Conservation (phyloP, 2,329 filamentous ascomycete genomes). For the Scytalidium sp. region DNA sequence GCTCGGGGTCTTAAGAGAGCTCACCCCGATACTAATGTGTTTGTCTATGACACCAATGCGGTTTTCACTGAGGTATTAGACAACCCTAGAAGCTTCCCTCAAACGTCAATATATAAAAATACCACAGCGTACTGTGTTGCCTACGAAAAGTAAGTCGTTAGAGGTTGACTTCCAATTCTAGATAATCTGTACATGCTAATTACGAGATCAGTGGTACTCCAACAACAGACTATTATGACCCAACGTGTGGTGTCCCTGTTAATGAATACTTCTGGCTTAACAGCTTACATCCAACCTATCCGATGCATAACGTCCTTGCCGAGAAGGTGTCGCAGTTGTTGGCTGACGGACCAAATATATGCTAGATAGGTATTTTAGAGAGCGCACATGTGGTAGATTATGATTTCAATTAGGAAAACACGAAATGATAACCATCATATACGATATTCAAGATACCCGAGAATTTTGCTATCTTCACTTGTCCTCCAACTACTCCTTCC, state of each 20-base stretch:
- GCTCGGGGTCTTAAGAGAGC: conserved; percentile 30
- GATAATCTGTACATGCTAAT: neutral
- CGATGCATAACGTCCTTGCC: conserved; percentile 58
- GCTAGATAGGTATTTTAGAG: conserved; percentile 14
- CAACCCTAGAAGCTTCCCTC: conserved; percentile 43
- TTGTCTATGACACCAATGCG: conserved; percentile 49
- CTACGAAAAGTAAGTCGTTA: conserved; percentile 54
- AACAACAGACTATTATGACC: conserved; percentile 34
- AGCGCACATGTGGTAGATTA: neutral
- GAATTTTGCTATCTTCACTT: neutral
- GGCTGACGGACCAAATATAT: conserved; percentile 36
- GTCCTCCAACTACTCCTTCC: neutral
- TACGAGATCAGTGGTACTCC: conserved; percentile 41
- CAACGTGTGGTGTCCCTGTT: conserved; percentile 50
- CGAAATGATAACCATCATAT: too few species aligned
- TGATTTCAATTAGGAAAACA: neutral
- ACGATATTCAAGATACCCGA: neutral
- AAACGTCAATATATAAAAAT: conserved; percentile 53
- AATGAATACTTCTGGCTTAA: conserved; percentile 67
- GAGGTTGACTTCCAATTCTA: neutral
- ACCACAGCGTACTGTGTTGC: conserved; percentile 50
- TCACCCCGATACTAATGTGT: conserved; percentile 42
- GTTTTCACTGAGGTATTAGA: conserved; percentile 52
- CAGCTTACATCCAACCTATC: conserved; percentile 59
- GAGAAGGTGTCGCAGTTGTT: conserved; percentile 41